Conservation (phyloP, 2,329 filamentous ascomycete genomes). For the Fusarium begoniae region DNA sequence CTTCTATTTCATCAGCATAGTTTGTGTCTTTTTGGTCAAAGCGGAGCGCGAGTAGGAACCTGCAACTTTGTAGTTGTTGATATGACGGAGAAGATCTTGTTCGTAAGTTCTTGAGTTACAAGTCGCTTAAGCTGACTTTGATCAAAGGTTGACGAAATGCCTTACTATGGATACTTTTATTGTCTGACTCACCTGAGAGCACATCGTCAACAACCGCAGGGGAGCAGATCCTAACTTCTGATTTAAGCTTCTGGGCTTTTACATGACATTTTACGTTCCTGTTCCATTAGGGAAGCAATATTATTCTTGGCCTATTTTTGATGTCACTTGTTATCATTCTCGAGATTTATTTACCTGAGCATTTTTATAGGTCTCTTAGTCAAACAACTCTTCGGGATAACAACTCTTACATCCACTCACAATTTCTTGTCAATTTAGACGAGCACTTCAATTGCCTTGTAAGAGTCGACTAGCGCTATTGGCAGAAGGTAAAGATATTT, state of each 20-base stretch:
- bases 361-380: too few relatives aligned
- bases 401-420: not conserved
- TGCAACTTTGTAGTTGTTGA: not conserved
- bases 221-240: fast-evolving
- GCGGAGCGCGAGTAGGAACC: fast-evolving
- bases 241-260: not conserved
- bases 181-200: not conserved
- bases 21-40: not conserved
- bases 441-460: not conserved
- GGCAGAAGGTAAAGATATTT: fast-evolving
- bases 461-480: not conserved
- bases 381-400: fast-evolving
- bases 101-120: too few relatives aligned
- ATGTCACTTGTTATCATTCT: not conserved
- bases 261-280: not conserved
- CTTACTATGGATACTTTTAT: too few relatives aligned
- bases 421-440: too few relatives aligned
- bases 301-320: too few relatives aligned
- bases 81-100: not conserved
- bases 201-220: fast-evolving
- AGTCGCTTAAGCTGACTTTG: not conserved
- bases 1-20: not conserved
- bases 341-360: too few relatives aligned
- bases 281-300: not conserved
- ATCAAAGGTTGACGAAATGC: too few relatives aligned